A percentile compares a stretch with the other conserved stretches of the same genome.
Conservation (phyloP, 306 rosid species). For the Cicer arietinum region DNA sequence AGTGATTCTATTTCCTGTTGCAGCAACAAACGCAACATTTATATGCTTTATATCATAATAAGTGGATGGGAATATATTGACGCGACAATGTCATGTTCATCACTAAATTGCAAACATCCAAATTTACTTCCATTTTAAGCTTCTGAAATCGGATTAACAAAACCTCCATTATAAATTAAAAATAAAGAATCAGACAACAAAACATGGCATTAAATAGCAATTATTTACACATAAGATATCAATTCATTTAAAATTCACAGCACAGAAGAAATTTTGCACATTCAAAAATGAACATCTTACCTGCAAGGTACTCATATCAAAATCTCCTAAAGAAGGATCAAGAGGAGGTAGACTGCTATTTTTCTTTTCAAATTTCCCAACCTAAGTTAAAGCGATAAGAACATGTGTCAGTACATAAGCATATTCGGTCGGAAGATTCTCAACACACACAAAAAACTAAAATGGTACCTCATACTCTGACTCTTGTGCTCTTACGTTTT, state of each 20-base stretch:
- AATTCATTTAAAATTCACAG: not conserved
- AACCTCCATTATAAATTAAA: no score
- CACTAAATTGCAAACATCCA: conserved; percentile 11
- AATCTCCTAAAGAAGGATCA: conserved; percentile 62
- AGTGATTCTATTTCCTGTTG: not conserved
- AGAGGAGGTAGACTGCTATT: conserved; percentile 58
- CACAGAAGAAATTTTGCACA: not conserved
- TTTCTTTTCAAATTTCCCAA: conserved; percentile 57
- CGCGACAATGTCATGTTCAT: not conserved
- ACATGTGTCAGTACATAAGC: conserved; percentile 39
- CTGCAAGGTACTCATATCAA: conserved; percentile 78
- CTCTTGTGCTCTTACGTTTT: conserved; percentile 56
- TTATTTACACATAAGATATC: not conserved
- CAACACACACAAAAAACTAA: conserved; percentile 10
- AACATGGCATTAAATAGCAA: not conserved
- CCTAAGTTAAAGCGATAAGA: conserved; percentile 55
- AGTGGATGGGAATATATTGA: conserved; percentile 13
- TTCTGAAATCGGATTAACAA: not conserved
- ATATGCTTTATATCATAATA: conserved; percentile 10
- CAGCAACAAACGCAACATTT: not conserved
- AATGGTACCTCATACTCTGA: conserved; percentile 62
- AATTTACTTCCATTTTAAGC: conserved; percentile 3
- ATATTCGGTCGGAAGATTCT: conserved; percentile 40
- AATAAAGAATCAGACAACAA: conserved; percentile 6
- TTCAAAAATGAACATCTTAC: conserved; percentile 47